Base-by-base conservation (phyloP, 768 basidiomycete genomes). In the Trametes meyenii region DNA sequence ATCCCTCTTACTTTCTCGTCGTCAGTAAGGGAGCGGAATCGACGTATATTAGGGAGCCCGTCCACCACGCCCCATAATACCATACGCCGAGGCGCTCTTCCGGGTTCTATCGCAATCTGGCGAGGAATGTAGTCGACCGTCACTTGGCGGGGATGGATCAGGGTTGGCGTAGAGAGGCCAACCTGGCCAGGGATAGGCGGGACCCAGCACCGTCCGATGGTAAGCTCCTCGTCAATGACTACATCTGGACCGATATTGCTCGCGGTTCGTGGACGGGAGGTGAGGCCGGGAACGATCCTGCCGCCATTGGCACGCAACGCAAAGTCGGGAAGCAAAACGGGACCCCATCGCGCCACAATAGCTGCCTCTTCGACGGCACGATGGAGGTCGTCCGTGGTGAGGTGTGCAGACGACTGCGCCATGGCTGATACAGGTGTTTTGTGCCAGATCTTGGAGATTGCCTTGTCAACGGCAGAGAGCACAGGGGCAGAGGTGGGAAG, bases 121-220 rank as follows among this genome's bases (percentile, higher is more conserved):
- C 36, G 39, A 23, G 56, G 56, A 12, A 58, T 50, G 17, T 58
- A 49, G 8, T 58, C 56, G 38, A 58, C 42, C 23, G 56, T 58
- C 5, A 50, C 35, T 16, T 50, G 44, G 1, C 3, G 19, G 5
- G 24, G 40, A 29, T 19, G 36, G 17, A 49, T 26, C 4, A 49
- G 24, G 3, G 24, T 29, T 29, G 24, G 4, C 17, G 26, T 49
- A 5, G 46, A 26, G 8, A 49, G 46, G 2, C 46, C 46, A 19
- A 49, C 17, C 33, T 49, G 46, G 13, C 46, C 24, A 2, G 46
- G 33, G 5, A 12, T 12, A 13, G 46, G 8, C 3, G 13, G 11
- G 3, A 17, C 14, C 46, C 46, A 49, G 46, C 46, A 49, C 12
- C 24, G 46, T 5, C 46, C 46, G 5, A 49, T 49, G 2, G 46